A percentile compares a stretch with the other conserved stretches of the same genome.
phyloP scores from a whole-genome alignment of 352 stramenopile genomes.

The Phytophthora idaei region DNA sequence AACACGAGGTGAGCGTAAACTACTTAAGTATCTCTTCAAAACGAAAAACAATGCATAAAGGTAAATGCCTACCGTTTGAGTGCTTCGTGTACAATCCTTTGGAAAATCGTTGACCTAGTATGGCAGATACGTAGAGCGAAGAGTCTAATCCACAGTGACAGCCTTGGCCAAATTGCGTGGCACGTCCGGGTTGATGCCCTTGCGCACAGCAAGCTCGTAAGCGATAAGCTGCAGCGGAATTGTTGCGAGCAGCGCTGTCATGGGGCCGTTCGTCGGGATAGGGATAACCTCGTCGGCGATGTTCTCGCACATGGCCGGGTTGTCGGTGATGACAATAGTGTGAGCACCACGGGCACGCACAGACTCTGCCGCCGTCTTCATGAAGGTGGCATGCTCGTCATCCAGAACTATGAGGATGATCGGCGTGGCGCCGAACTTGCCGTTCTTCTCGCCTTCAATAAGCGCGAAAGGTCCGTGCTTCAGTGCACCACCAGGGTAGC shows the following conservation, averaged over 20 bases:
- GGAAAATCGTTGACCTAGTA: conserved; percentile 15
- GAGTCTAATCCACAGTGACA: conserved; percentile 97
- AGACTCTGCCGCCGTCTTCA: conserved; percentile 95
- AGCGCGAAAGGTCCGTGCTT: conserved; percentile 99
- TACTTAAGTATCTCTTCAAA: conserved; percentile 1
- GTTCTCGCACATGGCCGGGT: conserved; percentile 91
- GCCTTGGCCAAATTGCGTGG: conserved; percentile 98
- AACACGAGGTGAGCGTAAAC: neutral
- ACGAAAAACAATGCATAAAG: conserved; percentile 12
- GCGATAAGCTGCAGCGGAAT: conserved; percentile 98
- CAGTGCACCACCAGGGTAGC: conserved; percentile 96
- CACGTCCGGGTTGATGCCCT: conserved; percentile 98
- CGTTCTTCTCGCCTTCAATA: conserved; percentile 94
- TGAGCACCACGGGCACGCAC: conserved; percentile 96
- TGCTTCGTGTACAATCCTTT: conserved; percentile 17
- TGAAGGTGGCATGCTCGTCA: conserved; percentile 96
- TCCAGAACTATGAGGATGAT: conserved; percentile 98
- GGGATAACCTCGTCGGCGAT: conserved; percentile 94
- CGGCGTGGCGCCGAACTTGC: conserved; percentile 95
- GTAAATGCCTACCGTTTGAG: conserved; percentile 17
- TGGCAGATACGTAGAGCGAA: neutral
- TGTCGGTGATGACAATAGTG: conserved; percentile 99
- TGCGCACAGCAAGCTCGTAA: conserved; percentile 97
- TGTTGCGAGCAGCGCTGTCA: conserved; percentile 96
- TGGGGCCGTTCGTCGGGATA: conserved; percentile 96